Conservation (phyloP, 352 stramenopile species). For the Phytopythium kandeliae region DNA sequence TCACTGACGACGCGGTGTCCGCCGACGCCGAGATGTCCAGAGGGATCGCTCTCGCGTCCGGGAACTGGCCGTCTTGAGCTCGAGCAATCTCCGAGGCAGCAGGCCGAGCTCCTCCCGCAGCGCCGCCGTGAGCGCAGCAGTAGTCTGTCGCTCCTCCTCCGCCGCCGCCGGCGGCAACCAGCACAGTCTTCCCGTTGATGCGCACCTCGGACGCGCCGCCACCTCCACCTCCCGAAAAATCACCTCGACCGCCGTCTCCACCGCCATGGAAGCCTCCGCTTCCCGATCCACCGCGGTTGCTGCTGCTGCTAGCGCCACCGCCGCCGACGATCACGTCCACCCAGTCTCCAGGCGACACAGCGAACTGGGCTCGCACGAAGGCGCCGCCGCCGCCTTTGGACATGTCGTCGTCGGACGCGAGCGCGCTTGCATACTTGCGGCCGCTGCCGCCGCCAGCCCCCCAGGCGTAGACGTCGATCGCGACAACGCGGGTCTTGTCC, state of each 20-base stretch:
- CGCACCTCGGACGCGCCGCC: constrained; percentile 53
- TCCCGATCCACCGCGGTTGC: constrained; percentile 7
- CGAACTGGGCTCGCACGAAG: constrained; percentile 55
- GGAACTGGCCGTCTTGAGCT: constrained; percentile 29
- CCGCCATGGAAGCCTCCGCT: constrained; percentile 68
- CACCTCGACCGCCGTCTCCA: constrained; percentile 43
- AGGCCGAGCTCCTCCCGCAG: constrained; percentile 29
- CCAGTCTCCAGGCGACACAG: constrained; percentile 29
- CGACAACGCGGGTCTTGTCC: constrained; percentile 36
- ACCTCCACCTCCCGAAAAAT: constrained; percentile 53
- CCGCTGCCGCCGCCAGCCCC: constrained; percentile 65
- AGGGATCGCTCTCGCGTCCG: constrained; percentile 29
- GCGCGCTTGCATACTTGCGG: constrained; percentile 7
- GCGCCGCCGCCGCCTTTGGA: constrained; percentile 65
- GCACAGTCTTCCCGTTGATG: constrained; percentile 35
- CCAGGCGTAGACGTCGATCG: constrained; percentile 69
- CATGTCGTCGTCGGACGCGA: constrained; percentile 7
- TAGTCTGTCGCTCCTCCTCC: constrained; percentile 68
- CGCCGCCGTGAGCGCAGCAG: constrained; percentile 73
- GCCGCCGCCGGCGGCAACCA: constrained; percentile 64
- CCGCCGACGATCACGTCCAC: constrained; percentile 62
- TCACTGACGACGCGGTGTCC: constrained; percentile 1
- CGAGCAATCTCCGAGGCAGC: constrained; percentile 8
- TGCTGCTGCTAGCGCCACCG: constrained; percentile 18
- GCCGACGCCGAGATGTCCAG: constrained; percentile 22